Conservation (phyloP, 305 asterid species). For the Fraxinus nigra region DNA sequence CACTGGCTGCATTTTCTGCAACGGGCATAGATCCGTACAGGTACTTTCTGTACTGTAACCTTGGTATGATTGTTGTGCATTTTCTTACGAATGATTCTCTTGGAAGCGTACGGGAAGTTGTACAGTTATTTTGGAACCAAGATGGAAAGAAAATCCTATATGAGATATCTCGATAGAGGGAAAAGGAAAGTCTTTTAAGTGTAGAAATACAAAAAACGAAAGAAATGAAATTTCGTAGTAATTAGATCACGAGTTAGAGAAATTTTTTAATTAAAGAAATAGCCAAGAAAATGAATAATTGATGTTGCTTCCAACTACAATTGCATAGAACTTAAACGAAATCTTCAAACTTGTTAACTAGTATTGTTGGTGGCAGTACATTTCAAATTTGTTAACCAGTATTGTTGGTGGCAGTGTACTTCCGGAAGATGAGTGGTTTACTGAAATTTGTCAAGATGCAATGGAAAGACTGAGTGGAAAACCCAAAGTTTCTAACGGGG, state of each 20-base stretch:
- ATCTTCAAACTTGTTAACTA: not conserved
- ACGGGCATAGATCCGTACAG: slow-evolving; percentile 92
- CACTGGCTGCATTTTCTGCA: slow-evolving; percentile 69
- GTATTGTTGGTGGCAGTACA: too few species aligned
- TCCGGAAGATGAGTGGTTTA: slow-evolving; percentile 94
- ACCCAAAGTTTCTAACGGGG: slow-evolving; percentile 75
- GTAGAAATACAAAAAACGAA: not conserved
- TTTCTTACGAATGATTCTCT: slow-evolving; percentile 2
- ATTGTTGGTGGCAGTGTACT: slow-evolving; percentile 58
- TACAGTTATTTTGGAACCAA: not conserved
- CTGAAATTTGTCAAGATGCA: slow-evolving; percentile 79
- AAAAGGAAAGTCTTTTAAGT: not conserved
- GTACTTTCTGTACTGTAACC: slow-evolving; percentile 33
- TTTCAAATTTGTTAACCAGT: slow-evolving; percentile 13
- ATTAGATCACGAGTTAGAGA: not conserved
- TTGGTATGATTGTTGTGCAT: slow-evolving; percentile 17
- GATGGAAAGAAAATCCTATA: not conserved
- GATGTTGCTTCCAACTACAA: not conserved
- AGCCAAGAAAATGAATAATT: not conserved
- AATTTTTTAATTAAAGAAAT: not conserved
- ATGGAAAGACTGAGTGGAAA: slow-evolving; percentile 88
- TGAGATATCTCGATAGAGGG: not conserved
- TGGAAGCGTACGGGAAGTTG: not conserved
- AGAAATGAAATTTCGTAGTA: not conserved
- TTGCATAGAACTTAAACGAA: slow-evolving; percentile 1